phyloP scores from a whole-genome alignment of 2,329 filamentous ascomycete species.

The Chrysosporium keratinophilum region DNA sequence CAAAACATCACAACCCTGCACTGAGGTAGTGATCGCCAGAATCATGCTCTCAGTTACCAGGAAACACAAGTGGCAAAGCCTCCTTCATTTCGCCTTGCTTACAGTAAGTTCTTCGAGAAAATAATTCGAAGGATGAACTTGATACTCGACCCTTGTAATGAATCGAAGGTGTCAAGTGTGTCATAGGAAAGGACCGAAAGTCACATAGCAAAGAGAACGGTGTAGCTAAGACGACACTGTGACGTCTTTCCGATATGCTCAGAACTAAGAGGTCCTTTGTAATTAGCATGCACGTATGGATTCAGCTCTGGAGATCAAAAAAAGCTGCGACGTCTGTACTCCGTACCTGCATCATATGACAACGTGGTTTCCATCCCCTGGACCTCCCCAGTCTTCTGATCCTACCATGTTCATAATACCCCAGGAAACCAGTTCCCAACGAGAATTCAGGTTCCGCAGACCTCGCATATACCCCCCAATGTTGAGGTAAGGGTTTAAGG shows the following conservation, averaged over 20 bases:
- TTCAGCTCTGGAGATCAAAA: neutral
- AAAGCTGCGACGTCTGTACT: neutral
- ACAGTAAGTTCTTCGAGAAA: neutral
- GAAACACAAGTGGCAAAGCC: neutral
- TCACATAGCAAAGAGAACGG: neutral
- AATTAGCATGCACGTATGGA: neutral
- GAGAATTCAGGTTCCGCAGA: no score
- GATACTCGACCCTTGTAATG: neutral
- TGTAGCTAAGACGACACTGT: neutral
- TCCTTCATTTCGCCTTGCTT: neutral
- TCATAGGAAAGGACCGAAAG: neutral
- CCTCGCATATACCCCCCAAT: neutral
- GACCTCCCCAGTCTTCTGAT: neutral
- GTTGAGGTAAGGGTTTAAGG: neutral
- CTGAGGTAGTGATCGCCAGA: neutral
- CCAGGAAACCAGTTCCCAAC: neutral
- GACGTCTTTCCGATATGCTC: neutral
- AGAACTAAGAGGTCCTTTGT: neutral
- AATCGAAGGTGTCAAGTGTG: neutral
- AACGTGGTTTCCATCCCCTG: neutral
- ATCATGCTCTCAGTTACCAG: neutral
- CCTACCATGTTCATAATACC: slow-evolving; percentile 3
- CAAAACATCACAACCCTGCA: neutral
- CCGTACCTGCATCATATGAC: neutral
- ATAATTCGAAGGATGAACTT: neutral